Conservation (phyloP, 2,329 filamentous ascomycete species). For the Alternaria brassicae region DNA sequence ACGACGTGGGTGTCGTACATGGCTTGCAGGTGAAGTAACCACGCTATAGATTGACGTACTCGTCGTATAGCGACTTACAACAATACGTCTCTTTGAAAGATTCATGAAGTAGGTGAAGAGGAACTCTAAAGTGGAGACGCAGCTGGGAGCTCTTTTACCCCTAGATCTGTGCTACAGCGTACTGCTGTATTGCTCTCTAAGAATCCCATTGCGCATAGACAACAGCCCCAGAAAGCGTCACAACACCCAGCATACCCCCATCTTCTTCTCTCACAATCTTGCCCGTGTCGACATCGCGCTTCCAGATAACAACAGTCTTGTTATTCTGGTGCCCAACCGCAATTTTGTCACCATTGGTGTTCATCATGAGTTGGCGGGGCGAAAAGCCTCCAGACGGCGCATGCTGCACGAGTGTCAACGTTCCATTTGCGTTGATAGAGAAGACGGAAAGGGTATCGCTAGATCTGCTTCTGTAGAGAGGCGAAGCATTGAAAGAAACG, state of each 20-base stretch:
- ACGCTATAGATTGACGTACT: too few relatives aligned
- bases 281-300: constrained; percentile 66
- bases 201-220: constrained; percentile 19
- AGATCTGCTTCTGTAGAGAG: constrained; percentile 25
- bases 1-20: too few relatives aligned
- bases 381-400: constrained; percentile 67
- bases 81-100: too few relatives aligned
- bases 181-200: background rate
- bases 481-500: constrained; percentile 60
- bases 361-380: constrained; percentile 72
- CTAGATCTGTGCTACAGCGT: background rate
- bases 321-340: constrained; percentile 70
- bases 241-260: constrained; percentile 10
- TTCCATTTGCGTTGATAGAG: constrained; percentile 53
- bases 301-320: constrained; percentile 66
- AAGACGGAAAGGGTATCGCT: constrained; percentile 67
- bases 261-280: constrained; percentile 53
- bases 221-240: constrained; percentile 11
- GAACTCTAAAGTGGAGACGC: too few relatives aligned
- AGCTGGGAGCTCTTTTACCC: too few relatives aligned
- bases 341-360: constrained; percentile 66
- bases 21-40: too few relatives aligned
- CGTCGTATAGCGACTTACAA: too few relatives aligned
- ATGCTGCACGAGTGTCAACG: constrained; percentile 62
- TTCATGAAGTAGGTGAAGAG: too few relatives aligned